Base-by-base conservation (phyloP, 1,284 basidiomycete species). In the Porogramme epimiltina region DNA sequence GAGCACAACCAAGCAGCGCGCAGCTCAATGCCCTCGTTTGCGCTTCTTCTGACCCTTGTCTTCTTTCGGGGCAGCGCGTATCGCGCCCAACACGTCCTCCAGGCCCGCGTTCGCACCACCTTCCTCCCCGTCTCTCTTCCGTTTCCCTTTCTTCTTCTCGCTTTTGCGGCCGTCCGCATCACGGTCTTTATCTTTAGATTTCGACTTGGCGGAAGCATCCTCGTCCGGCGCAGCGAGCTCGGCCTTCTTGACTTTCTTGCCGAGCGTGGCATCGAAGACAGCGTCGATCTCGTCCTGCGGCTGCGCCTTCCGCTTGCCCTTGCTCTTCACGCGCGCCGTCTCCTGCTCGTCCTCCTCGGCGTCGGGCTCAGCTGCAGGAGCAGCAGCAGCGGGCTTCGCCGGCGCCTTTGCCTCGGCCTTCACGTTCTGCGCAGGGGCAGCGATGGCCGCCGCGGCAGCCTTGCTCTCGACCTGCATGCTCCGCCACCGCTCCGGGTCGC, bases 401-500 rank as follows among this genome's bases (percentile, higher is more conserved):
- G n/a, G n/a, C n/a, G n/a, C n/a, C n/a, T n/a, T n/a, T n/a, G n/a
- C n/a, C n/a, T n/a, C n/a, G n/a, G n/a, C n/a, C n/a, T n/a, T n/a
- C n/a, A n/a, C n/a, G n/a, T n/a, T n/a, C 16, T 23, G 31, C 38
- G 24, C 13, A 53, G 19, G 36, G 26, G 19, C 15, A 1, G 44
- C 23, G 40, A 37, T 22, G 19, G 44, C 18, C 16, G 39, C 11
- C 3, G 44, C 11, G 45, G 38, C 28, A 31, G 28, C 28, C 28
- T 60, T 66, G 39, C 54, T 58, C 54, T 71, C 63, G 24, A 76
- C 71, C 54, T 84, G 78, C 49, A 81, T 63, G 49, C 78, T 80
- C 62, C 85, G 83, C 95, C 95, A 98, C 55, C 92, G 87, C 11
- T 91, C 85, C 15, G 90, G 87, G 52, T 85, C 78, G 36, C 90